phyloP scores from a whole-genome alignment of 164 flowering plant species.

The Aristolochia californica region DNA sequence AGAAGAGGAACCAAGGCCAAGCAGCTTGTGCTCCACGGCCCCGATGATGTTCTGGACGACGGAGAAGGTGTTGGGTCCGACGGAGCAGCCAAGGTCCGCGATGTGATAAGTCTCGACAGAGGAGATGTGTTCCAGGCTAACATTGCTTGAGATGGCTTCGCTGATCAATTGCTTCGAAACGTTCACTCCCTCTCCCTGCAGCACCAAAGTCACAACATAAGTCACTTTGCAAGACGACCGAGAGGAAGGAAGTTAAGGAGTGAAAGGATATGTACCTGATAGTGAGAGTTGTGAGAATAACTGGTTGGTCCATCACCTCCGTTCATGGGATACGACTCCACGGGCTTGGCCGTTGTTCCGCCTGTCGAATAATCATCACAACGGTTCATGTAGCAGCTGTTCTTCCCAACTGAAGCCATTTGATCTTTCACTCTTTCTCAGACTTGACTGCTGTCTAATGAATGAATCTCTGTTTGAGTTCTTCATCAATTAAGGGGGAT shows the following conservation, averaged over 20 bases:
- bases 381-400: not conserved
- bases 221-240: not conserved
- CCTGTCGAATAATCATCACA: not conserved
- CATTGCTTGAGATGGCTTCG: not conserved
- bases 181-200: not conserved
- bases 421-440: not conserved
- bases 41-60: constrained; percentile 6
- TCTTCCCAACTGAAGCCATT: not conserved
- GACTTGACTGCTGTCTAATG: too few species aligned
- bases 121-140: not conserved
- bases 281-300: constrained; percentile 7
- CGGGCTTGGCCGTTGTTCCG: not conserved
- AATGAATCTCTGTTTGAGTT: too few species aligned
- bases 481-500: too few species aligned
- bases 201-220: constrained; percentile 8
- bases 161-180: not conserved
- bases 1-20: not conserved
- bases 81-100: constrained; percentile 19
- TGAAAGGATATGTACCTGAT: constrained; percentile 14
- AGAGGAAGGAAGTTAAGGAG: not conserved
- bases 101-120: not conserved
- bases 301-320: constrained; percentile 12
- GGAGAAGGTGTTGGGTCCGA: constrained; percentile 16
- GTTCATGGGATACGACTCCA: constrained; percentile 4
- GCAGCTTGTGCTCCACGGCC: constrained; percentile 3